phyloP scores from a whole-genome alignment of 768 basidiomycete species.

The Collybia sp. region DNA sequence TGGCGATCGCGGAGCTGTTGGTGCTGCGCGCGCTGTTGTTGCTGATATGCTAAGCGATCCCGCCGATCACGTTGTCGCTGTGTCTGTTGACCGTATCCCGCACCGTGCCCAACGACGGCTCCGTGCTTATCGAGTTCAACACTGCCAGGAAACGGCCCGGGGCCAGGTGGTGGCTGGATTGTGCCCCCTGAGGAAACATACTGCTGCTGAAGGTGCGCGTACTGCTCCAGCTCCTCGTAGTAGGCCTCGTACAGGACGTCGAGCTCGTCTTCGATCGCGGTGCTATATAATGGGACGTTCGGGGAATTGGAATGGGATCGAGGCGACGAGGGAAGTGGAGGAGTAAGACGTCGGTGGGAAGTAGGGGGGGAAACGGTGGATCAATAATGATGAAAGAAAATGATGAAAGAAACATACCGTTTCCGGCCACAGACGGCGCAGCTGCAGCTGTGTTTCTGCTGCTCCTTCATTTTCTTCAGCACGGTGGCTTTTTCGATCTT shows the following conservation, averaged over 20 bases:
- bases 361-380: conserved; percentile 15
- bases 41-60: no score
- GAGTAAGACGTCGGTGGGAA: conserved; percentile 1
- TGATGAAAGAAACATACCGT: conserved; percentile 58
- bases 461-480: conserved; percentile 98
- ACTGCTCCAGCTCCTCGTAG: conserved; percentile 99
- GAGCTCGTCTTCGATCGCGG: conserved; percentile 99
- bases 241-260: conserved; percentile 99
- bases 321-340: conserved; percentile 6
- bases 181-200: conserved; percentile 89
- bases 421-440: conserved; percentile 97
- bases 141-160: conserved; percentile 97
- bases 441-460: conserved; percentile 93
- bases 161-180: conserved; percentile 88
- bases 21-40: conserved; percentile 24
- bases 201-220: conserved; percentile 97
- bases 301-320: conserved; percentile 9
- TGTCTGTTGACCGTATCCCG: conserved; percentile 17
- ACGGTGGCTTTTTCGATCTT: conserved; percentile 99
- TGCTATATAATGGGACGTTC: conserved; percentile 38
- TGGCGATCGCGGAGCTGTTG: conserved; percentile 15
- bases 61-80: conserved; percentile 3
- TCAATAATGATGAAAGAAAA: conserved; percentile 17
- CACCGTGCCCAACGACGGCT: conserved; percentile 40
- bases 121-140: conserved; percentile 96